phyloP scores from a whole-genome alignment of 768 basidiomycete genomes.

The Roridomyces roridus region DNA sequence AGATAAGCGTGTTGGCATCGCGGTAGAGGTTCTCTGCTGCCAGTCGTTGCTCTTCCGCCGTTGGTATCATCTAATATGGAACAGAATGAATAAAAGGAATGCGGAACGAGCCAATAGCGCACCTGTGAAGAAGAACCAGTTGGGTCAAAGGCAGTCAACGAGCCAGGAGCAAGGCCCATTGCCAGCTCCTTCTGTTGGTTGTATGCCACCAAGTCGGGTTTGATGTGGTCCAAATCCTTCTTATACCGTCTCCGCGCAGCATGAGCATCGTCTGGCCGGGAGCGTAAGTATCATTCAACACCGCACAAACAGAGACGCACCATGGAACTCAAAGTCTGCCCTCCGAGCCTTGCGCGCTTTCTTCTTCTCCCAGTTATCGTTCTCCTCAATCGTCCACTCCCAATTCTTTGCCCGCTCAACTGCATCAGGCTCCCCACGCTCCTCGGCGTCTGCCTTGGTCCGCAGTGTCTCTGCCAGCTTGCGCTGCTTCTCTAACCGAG shows the following conservation, averaged over 20 bases:
- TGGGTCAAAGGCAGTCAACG: constrained; percentile 67
- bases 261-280: constrained; percentile 79
- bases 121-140: constrained; percentile 51
- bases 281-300: not conserved
- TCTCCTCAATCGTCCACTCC: constrained; percentile 96
- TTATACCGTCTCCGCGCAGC: constrained; percentile 90
- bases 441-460: constrained; percentile 87
- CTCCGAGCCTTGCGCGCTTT: constrained; percentile 79
- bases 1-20: constrained; percentile 90
- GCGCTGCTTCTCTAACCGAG: constrained; percentile 86
- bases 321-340: constrained; percentile 91
- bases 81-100: constrained; percentile 15
- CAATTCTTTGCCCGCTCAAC: constrained; percentile 90
- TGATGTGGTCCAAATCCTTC: constrained; percentile 87
- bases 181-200: constrained; percentile 90
- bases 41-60: constrained; percentile 66
- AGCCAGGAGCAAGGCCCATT: constrained; percentile 74
- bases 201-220: constrained; percentile 87
- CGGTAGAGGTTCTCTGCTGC: constrained; percentile 87
- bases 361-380: constrained; percentile 96
- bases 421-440: constrained; percentile 78
- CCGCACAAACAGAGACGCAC: constrained; percentile 50
- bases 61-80: constrained; percentile 54
- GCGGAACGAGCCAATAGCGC: constrained; percentile 4
- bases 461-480: constrained; percentile 89